These are phyloP conservation scores for Hyaloscypha finlandica DNA, from an alignment of 495 filamentous ascomycete species.

Conservation along the genomic window DNA sequence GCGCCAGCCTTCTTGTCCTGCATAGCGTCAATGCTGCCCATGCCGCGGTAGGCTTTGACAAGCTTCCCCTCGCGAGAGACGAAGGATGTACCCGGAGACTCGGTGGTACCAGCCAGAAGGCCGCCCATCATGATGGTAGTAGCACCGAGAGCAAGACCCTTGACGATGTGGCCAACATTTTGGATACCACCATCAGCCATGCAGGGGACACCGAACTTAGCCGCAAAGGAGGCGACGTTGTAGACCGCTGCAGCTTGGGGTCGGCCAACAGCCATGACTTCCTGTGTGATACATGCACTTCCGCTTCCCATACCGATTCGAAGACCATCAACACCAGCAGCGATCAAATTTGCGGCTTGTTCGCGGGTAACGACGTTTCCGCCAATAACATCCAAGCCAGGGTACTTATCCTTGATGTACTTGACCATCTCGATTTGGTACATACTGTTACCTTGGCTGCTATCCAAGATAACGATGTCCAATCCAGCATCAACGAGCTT, in stretches of 20 bases:
- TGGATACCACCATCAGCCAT: constrained; percentile 98
- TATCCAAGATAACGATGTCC: constrained; percentile 94
- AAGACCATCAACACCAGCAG: constrained; percentile 92
- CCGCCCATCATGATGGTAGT: constrained; percentile 99
- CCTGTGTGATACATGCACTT: constrained; percentile 98
- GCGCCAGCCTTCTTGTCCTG: constrained; percentile 89
- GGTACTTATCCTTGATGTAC: constrained; percentile 85
- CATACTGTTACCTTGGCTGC: constrained; percentile 94
- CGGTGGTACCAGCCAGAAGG: constrained; percentile 93
- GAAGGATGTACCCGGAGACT: constrained; percentile 96
- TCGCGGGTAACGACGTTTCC: constrained; percentile 98
- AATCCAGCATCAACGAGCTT: constrained; percentile 92
- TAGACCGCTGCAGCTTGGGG: constrained; percentile 92
- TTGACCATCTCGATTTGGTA: constrained; percentile 98
- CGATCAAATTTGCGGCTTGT: constrained; percentile 89
- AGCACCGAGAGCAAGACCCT: constrained; percentile 91
- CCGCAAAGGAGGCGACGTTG: constrained; percentile 84
- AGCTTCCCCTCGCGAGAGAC: constrained; percentile 93
- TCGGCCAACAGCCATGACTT: constrained; percentile 98
- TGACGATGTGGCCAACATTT: constrained; percentile 98
- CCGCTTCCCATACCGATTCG: constrained; percentile 99
- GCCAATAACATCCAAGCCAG: constrained; percentile 88
- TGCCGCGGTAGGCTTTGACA: constrained; percentile 98
- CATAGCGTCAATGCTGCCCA: constrained; percentile 99
- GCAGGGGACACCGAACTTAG: constrained; percentile 93